A percentile compares a stretch with the other conserved stretches of the same genome.
phyloP scores from a whole-genome alignment of 768 basidiomycete species.

The Tricholoma bakamatsutake region DNA sequence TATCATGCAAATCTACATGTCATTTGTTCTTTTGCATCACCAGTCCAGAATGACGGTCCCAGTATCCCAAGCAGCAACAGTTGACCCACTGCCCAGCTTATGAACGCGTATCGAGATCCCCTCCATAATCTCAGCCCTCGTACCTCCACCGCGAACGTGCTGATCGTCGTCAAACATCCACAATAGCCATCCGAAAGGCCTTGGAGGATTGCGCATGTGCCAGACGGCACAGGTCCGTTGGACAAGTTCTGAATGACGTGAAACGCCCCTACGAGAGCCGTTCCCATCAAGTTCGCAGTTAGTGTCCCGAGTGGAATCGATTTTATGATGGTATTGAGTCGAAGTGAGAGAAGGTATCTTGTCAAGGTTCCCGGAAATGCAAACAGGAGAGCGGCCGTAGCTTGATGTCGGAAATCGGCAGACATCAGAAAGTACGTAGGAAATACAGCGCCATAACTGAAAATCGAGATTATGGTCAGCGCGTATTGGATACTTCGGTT shows the following conservation, averaged over 20 bases:
- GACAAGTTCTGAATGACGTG: slow-evolving; percentile 56
- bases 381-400: slow-evolving; percentile 84
- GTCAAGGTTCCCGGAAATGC: slow-evolving; percentile 84
- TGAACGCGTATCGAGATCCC: slow-evolving; percentile 60
- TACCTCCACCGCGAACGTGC: slow-evolving; percentile 86
- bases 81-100: slow-evolving; percentile 71
- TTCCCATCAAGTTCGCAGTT: slow-evolving; percentile 67
- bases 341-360: slow-evolving; percentile 71
- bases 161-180: slow-evolving; percentile 91
- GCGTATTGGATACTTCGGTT: slow-evolving; percentile 39
- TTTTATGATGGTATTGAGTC: slow-evolving; percentile 59
- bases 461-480: slow-evolving; percentile 48
- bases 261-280: slow-evolving; percentile 73
- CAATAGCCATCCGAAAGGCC: slow-evolving; percentile 91
- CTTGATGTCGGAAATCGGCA: slow-evolving; percentile 62
- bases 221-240: slow-evolving; percentile 35
- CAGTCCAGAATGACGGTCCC: slow-evolving; percentile 56
- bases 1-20: slow-evolving; percentile 43
- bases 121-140: slow-evolving; percentile 48
- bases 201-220: slow-evolving; percentile 68
- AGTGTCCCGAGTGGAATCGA: slow-evolving; percentile 78
- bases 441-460: slow-evolving; percentile 70
- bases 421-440: slow-evolving; percentile 77
- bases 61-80: slow-evolving; percentile 63
- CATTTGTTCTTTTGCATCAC: slow-evolving; percentile 33